Evolutionary conservation across 2,329 filamentous ascomycete genomes (phyloP).

Genomic region (Meredithiella fracta): DNA sequence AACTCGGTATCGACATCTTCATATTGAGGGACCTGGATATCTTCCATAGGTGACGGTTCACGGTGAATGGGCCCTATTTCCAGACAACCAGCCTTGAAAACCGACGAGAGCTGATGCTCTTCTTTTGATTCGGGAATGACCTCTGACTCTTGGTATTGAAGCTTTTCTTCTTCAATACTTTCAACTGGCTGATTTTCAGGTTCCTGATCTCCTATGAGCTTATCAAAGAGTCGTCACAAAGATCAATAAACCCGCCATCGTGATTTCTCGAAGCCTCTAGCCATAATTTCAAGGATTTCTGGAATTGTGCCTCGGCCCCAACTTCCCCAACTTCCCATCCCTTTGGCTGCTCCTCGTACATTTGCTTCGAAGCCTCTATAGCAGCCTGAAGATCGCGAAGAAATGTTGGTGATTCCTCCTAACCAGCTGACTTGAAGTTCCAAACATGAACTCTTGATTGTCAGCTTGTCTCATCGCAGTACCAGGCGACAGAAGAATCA

Average conservation of each 20-base stretch:
- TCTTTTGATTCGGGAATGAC: not conserved
- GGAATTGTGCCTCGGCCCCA: not conserved
- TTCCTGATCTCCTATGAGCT: not conserved
- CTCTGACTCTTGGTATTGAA: too few species aligned
- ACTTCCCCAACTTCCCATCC: conserved; percentile 2
- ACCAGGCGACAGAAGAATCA: conserved; percentile 47
- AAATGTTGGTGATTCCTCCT: conserved; percentile 53
- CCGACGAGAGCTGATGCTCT: not conserved
- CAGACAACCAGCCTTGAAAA: too few species aligned
- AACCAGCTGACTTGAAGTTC: conserved; percentile 69
- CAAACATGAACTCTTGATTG: conserved; percentile 65
- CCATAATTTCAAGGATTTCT: conserved; percentile 41
- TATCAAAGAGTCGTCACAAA: conserved; percentile 26
- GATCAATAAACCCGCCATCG: conserved; percentile 32
- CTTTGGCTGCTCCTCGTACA: conserved; percentile 2
- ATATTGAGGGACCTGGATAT: not conserved
- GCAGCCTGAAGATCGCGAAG: conserved; percentile 46
- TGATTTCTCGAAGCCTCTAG: conserved; percentile 49
- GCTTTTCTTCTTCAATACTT: too few species aligned
- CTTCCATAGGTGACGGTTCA: not conserved
- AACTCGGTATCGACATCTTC: conserved; percentile 3
- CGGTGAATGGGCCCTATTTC: too few species aligned
- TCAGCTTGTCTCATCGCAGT: conserved; percentile 50
- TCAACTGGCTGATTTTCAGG: too few species aligned
- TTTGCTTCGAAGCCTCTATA: conserved; percentile 39